Base-by-base conservation (phyloP, 2,329 filamentous ascomycete species). In the Lecanicillium sp. region DNA sequence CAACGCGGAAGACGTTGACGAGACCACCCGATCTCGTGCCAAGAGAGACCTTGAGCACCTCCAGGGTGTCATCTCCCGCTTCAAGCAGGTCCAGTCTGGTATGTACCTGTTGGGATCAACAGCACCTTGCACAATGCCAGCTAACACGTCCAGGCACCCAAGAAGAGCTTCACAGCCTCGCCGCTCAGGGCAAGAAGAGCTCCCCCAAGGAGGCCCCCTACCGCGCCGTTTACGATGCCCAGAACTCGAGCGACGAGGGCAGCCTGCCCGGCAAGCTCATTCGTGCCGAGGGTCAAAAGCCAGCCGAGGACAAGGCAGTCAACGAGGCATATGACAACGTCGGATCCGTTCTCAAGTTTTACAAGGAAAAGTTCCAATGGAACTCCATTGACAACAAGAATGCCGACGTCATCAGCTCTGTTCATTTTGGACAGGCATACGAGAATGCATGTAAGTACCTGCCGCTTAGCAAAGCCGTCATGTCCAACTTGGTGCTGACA, bases 281-380 rank as follows among this genome's bases (percentile, higher is more conserved):
- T 11, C 67, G 72, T 5, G 57, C 64, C 4, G 72, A 76, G 48
- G 70, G 70, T 2, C 64, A 74, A 40, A 57, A 61, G 2, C 56
- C 66, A 2, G 52, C 59, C 39, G 58, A 62, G 36, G 73, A 77
- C 51, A 61, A 67, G 45, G 60, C 65, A 15, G 73, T 65, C 52
- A 75, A 77, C 52, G 65, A 74, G 43, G 72, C 69, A 1, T 77
- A 66, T 50, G 71, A 77, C 54, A 76, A 75, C 41, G 66, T 74
- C 0, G 73, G 74, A 21, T 60, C 61, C 9, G 74, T 77, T 1
- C 62, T 75, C 35, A 60, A 70, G 19, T 77, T 78, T 55, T 79
- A 75, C 62, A 63, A 64, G 42, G 63, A 72, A 10, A 61, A 69
- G 27, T 78, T 77, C 54, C 58, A 66, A 32, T 77, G 74, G 69